Evolutionary conservation across 2,329 filamentous ascomycete species (phyloP), one percentile per base, ranked within the genome.

Genomic region (Didymella sp.): DNA sequence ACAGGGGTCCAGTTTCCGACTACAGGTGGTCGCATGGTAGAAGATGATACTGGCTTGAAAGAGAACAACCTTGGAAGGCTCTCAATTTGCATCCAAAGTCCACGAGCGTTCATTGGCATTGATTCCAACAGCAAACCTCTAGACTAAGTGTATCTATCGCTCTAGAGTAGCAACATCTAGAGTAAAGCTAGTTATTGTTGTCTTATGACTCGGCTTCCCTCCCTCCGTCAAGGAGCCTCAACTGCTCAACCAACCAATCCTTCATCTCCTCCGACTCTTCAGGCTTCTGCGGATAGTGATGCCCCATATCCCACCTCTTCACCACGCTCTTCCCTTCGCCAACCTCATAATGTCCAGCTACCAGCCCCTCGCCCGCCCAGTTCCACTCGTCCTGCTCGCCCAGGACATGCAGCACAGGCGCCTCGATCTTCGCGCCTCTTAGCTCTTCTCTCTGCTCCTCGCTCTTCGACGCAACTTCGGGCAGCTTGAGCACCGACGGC

Each of bases 311-410:
- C 59, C 68, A 72, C 41, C 62, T 60, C 49, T 64, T 49, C 0
- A 71, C 59, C 31, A 63, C 60, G 28, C 65, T 70, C 51, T 58
- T 70, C 15, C 69, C 71, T 28, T 63, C 63, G 0, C 42, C 64
- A 4, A 63, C 51, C 27, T 71, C 69, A 50, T 66, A 76, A 44
- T 58, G 58, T n/a, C 47, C 63, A n/a, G 64, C 65, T 38, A 72
- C 64, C 60, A 78, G 15, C 28, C 65, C 41, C 27, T 73, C 57
- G 2, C 74, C 72, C 48, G 69, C 68, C 68, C 71, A 73, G 7
- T 58, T 42, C 67, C 70, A 77, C 59, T 76, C 72, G 54, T 78
- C 76, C 58, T 70, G 51, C 25, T 31, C 54, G 1, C 73, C 76
- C 52, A 61, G 56, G 1, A 76, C 63, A 66, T 76, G 73, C 22